phyloP scores from a whole-genome alignment of 1,284 basidiomycete species.

The Rhizoctonia solani region DNA sequence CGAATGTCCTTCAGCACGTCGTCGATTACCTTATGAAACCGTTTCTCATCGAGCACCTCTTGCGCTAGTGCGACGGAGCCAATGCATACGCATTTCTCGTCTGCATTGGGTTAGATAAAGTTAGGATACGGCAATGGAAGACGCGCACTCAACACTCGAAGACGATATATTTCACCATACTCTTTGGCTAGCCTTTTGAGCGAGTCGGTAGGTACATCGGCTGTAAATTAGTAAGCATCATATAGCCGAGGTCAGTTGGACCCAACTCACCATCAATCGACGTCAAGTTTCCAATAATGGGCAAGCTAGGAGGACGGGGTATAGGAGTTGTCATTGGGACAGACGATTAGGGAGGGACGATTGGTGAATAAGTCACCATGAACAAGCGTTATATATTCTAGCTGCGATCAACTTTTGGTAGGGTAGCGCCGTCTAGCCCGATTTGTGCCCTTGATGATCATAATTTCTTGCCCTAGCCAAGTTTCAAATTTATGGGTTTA shows the following conservation, averaged over 20 bases:
- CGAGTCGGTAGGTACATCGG: constrained; percentile 45
- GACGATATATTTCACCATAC: constrained; percentile 54
- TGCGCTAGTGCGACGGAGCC: constrained; percentile 51
- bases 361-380: background rate
- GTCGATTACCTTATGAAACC: constrained; percentile 51
- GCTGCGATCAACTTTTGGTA: too few species aligned
- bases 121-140: background rate
- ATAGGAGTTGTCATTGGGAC: constrained; percentile 45
- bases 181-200: constrained; percentile 50
- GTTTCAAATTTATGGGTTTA: too few species aligned
- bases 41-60: constrained; percentile 53
- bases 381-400: too few species aligned
- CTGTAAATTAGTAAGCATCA: constrained; percentile 37
- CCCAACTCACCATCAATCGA: constrained; percentile 39
- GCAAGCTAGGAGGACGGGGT: constrained; percentile 51
- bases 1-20: constrained; percentile 50
- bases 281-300: constrained; percentile 52
- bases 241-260: background rate
- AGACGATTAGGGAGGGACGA: background rate
- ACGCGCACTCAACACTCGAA: constrained; percentile 49
- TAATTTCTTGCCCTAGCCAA: too few species aligned
- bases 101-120: constrained; percentile 41
- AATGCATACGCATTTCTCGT: constrained; percentile 45
- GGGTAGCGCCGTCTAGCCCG: too few species aligned
- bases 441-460: too few species aligned